Percentiles rank a stretch among this genome's conserved stretches.
phyloP scores from a whole-genome alignment of 352 stramenopile genomes.

The Phytophthora boehmeriae region DNA sequence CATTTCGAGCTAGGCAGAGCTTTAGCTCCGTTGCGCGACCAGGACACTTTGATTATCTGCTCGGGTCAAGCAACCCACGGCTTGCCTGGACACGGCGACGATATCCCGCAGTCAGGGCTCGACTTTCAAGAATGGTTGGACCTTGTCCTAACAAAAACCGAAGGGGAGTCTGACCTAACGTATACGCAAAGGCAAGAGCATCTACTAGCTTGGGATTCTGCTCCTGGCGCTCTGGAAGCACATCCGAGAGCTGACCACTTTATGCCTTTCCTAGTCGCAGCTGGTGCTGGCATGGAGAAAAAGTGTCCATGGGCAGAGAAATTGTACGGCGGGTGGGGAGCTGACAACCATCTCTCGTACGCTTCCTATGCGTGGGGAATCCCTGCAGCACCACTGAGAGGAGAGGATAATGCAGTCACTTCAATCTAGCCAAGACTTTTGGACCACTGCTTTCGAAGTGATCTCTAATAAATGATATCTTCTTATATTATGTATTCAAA shows the following conservation, averaged over 20 bases:
- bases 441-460: no score
- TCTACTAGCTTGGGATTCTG: constrained; percentile 46
- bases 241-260: constrained; percentile 61
- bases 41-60: constrained; percentile 86
- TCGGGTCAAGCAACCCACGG: constrained; percentile 69
- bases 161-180: constrained; percentile 25
- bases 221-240: constrained; percentile 38
- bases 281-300: constrained; percentile 59
- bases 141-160: constrained; percentile 24
- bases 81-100: constrained; percentile 13
- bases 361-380: constrained; percentile 46
- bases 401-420: neutral
- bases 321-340: constrained; percentile 44
- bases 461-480: no score
- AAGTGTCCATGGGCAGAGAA: constrained; percentile 30
- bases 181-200: constrained; percentile 41
- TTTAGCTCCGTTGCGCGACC: constrained; percentile 59
- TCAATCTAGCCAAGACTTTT: no score
- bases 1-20: constrained; percentile 76
- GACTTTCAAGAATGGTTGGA: constrained; percentile 57
- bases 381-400: neutral
- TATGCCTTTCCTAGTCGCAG: constrained; percentile 58
- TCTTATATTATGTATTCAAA: no score
- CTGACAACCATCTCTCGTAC: constrained; percentile 42
- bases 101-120: constrained; percentile 24